Percentiles rank a stretch among this genome's conserved stretches.
Conservation (phyloP, 2,329 filamentous ascomycete genomes). For the Neonectria neomacrospora region DNA sequence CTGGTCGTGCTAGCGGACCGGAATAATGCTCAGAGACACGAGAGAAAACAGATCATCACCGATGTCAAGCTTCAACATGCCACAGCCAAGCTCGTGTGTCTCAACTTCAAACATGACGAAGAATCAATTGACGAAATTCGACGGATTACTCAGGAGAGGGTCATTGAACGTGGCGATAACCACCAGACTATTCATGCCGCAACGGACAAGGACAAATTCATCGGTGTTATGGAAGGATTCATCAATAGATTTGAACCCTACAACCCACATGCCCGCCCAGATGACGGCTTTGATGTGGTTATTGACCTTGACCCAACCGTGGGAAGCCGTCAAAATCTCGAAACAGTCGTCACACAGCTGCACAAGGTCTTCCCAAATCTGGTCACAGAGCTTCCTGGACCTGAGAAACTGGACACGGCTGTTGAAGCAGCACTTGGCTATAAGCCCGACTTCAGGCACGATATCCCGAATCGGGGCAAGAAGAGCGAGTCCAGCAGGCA, state of each 20-base stretch:
- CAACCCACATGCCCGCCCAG: conserved; percentile 73
- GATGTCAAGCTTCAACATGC: conserved; percentile 75
- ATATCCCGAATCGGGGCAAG: conserved; percentile 69
- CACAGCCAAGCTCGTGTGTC: conserved; percentile 78
- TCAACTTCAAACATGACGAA: conserved; percentile 89
- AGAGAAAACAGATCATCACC: conserved; percentile 86
- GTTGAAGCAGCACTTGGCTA: conserved; percentile 82
- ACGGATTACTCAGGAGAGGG: conserved; percentile 78
- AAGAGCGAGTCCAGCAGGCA: conserved; percentile 49
- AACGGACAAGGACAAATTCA: conserved; percentile 76
- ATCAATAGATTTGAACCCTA: conserved; percentile 85
- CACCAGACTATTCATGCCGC: conserved; percentile 96
- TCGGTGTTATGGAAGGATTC: conserved; percentile 96
- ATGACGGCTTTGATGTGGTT: conserved; percentile 82
- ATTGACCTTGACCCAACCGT: conserved; percentile 84
- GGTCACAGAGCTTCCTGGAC: conserved; percentile 75
- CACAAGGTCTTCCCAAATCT: conserved; percentile 82
- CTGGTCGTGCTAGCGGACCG: conserved; percentile 89
- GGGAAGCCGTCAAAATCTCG: conserved; percentile 86
- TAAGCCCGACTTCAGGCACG: conserved; percentile 78
- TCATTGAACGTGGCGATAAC: conserved; percentile 89
- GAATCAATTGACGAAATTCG: conserved; percentile 79
- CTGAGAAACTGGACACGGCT: conserved; percentile 81
- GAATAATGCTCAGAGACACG: conserved; percentile 91
- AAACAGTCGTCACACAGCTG: conserved; percentile 77